Percentiles rank a stretch among this genome's conserved stretches.
Evolutionary conservation across 2,329 filamentous ascomycete species (phyloP).

Genomic region (Aspergillus floridensis): DNA sequence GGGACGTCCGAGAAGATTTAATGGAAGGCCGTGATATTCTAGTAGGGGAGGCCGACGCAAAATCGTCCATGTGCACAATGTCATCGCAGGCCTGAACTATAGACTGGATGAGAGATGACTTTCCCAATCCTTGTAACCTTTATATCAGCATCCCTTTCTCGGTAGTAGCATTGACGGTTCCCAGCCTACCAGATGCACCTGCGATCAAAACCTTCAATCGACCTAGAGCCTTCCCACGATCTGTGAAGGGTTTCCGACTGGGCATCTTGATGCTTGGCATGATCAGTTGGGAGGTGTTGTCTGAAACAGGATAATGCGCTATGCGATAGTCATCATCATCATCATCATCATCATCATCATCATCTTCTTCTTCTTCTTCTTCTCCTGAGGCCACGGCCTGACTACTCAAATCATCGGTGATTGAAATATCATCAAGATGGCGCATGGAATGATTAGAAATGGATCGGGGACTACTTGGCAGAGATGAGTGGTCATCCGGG

Average conservation of each 20-base stretch:
- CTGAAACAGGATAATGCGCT: slow-evolving; percentile 30
- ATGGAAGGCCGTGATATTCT: slow-evolving; percentile 23
- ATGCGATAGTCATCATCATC: slow-evolving; percentile 48
- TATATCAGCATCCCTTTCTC: background rate
- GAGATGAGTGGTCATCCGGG: slow-evolving; percentile 49
- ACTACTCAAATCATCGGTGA: slow-evolving; percentile 54
- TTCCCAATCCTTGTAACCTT: slow-evolving; percentile 66
- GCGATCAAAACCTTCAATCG: slow-evolving; percentile 86
- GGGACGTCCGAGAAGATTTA: slow-evolving; percentile 19
- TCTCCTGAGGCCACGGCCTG: slow-evolving; percentile 51
- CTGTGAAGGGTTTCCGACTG: slow-evolving; percentile 81
- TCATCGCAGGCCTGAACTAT: slow-evolving; percentile 84
- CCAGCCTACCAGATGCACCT: slow-evolving; percentile 66
- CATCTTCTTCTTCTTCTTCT: too few relatives aligned
- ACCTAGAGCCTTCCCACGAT: slow-evolving; percentile 77
- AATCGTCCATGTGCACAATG: slow-evolving; percentile 85
- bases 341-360: slow-evolving; percentile 42
- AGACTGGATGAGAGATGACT: slow-evolving; percentile 83
- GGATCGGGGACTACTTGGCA: slow-evolving; percentile 60
- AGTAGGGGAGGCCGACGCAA: slow-evolving; percentile 27
- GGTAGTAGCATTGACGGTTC: background rate
- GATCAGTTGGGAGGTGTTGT: slow-evolving; percentile 69
- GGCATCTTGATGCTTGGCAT: slow-evolving; percentile 97
- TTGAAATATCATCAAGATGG: slow-evolving; percentile 57
- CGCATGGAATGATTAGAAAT: slow-evolving; percentile 58